These are phyloP conservation scores for Celoporthe dispersa DNA, from an alignment of 2,329 filamentous ascomycete genomes.

Conservation along the genomic window DNA sequence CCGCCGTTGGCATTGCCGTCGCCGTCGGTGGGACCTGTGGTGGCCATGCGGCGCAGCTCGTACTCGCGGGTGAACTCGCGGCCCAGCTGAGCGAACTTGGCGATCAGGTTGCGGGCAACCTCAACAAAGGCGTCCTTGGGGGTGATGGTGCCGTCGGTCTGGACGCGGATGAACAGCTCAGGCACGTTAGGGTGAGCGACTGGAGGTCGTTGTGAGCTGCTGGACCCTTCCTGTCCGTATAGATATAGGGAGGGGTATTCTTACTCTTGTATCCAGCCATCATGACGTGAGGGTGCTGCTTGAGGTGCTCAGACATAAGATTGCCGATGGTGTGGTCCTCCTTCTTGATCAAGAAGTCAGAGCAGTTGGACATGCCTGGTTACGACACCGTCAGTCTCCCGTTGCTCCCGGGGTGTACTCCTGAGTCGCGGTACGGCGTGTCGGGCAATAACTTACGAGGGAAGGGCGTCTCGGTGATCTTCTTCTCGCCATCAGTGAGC, in stretches of 20 bases:
- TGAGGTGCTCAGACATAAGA: slow-evolving; percentile 81
- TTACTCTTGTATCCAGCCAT: slow-evolving; percentile 91
- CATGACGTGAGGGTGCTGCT: slow-evolving; percentile 80
- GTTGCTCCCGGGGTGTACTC: slow-evolving; percentile 14
- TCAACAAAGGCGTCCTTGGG: slow-evolving; percentile 87
- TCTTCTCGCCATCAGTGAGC: slow-evolving; percentile 86
- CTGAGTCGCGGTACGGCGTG: too few species aligned
- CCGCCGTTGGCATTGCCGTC: slow-evolving; percentile 35
- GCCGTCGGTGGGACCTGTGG: slow-evolving; percentile 58
- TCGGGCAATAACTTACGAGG: slow-evolving; percentile 67
- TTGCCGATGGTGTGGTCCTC: slow-evolving; percentile 97
- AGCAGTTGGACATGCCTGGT: slow-evolving; percentile 87
- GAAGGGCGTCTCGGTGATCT: slow-evolving; percentile 85
- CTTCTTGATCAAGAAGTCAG: slow-evolving; percentile 93
- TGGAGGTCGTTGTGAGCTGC: slow-evolving; percentile 34
- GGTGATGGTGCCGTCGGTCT: slow-evolving; percentile 86
- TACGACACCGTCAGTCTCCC: slow-evolving; percentile 12
- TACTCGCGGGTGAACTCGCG: slow-evolving; percentile 93
- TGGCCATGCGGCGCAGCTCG: slow-evolving; percentile 84
- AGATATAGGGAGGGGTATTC: slow-evolving; percentile 34
- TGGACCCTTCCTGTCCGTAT: not conserved
- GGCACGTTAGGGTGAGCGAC: slow-evolving; percentile 66
- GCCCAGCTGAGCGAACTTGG: slow-evolving; percentile 77
- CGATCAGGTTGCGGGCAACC: slow-evolving; percentile 81
- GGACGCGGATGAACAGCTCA: slow-evolving; percentile 74